Conservation (phyloP, 2,329 filamentous ascomycete species). For the Pestalotiopsis sp. region DNA sequence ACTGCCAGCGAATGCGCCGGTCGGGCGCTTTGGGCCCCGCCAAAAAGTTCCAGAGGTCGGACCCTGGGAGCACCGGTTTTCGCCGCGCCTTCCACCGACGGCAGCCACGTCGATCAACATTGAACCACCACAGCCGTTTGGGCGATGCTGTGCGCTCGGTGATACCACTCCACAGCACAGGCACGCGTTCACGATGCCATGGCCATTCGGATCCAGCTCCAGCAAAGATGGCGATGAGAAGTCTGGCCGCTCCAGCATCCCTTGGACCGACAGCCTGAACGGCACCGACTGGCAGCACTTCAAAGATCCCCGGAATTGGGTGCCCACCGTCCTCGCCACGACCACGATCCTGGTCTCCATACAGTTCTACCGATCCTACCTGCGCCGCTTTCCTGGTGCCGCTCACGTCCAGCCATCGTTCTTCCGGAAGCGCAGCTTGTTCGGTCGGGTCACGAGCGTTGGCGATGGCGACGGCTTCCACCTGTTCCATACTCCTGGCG, state of each 20-base stretch:
- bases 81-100: neutral
- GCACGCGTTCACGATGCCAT: constrained; percentile 31
- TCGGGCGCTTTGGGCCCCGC: neutral
- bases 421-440: constrained; percentile 75
- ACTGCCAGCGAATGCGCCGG: neutral
- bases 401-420: constrained; percentile 73
- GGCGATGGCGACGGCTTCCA: constrained; percentile 97
- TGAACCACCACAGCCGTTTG: neutral
- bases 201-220: constrained; percentile 29
- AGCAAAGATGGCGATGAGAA: constrained; percentile 23
- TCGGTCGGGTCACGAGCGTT: constrained; percentile 88
- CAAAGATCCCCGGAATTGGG: constrained; percentile 55
- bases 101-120: neutral
- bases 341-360: constrained; percentile 55
- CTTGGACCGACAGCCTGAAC: constrained; percentile 46
- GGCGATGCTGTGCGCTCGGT: constrained; percentile 4
- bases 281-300: constrained; percentile 56
- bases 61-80: neutral
- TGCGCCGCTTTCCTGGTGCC: constrained; percentile 82
- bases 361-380: constrained; percentile 71
- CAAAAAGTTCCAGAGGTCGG: neutral
- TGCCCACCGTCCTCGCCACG: constrained; percentile 57
- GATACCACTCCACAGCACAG: constrained; percentile 12
- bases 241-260: constrained; percentile 35
- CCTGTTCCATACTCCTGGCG: constrained; percentile 93